Base-by-base conservation (phyloP, 2,329 filamentous ascomycete genomes). In the Lachnellula subtilissima region DNA sequence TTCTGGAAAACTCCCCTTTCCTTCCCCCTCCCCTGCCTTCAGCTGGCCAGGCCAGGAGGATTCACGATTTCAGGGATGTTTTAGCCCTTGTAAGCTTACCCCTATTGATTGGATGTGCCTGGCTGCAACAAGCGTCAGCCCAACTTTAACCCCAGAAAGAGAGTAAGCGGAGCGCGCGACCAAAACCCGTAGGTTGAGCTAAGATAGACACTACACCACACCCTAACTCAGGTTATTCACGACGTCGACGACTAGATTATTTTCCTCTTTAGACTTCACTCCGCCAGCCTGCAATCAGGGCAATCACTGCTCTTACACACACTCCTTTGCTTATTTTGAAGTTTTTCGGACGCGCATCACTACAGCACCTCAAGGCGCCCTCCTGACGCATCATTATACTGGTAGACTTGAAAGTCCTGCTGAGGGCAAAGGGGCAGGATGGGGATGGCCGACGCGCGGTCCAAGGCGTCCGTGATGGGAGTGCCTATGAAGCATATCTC, bases 401-500 rank as follows among this genome's bases (percentile, higher is more conserved):
- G 28, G 28, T 32, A 32, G 19, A 17, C n/a, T n/a, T 22, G 17
- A 19, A 35, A 19, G n/a, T 49, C 47, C 28, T 19, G 23, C 15
- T 19, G 48, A 55, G 47, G 49, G 53, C 49, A 50, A 49, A 56
- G 60, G 53, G 55, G 54, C 15, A 48, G 11, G 19, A 64, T 65
- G 60, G 59, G 55, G 17, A 55, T 60, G 48, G 60, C 52, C 51
- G 64, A 65, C 39, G 59, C 59, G 63, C 56, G 61, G 42, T 52
- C 58, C 23, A 61, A 61, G 56, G 56, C 60, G 55, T 60, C 60
- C 45, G 37, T 64, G 9, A 62, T 84, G 64, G 85, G 86, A 59
- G 68, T 88, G 64, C 80, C 85, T 47, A 79, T 88, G 78, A 88
- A 88, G 76, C 82, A 86, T 69, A 71, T 86, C 32, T 88, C 86